phyloP scores from a whole-genome alignment of 768 basidiomycete genomes.

The Gloeophyllum trabeum region DNA sequence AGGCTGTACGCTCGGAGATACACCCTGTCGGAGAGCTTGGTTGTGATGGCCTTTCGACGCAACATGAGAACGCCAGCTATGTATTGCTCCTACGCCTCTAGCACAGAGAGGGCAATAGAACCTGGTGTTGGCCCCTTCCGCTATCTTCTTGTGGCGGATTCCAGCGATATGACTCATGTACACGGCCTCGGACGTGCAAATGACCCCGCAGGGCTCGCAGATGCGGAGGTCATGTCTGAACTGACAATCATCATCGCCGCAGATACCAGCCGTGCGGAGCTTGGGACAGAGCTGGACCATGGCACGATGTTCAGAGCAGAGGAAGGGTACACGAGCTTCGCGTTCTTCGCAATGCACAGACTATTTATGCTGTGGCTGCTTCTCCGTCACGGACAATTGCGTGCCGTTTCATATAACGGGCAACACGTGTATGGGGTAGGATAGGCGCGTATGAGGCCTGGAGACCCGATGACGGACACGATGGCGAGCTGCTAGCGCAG shows the following conservation, averaged over 20 bases:
- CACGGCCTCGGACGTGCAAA: slow-evolving; percentile 14
- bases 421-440: too few relatives aligned
- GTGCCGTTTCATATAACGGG: too few relatives aligned
- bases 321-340: too few relatives aligned
- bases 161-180: slow-evolving; percentile 20
- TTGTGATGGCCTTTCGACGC: slow-evolving; percentile 9
- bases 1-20: slow-evolving; percentile 19
- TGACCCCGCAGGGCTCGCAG: slow-evolving; percentile 27
- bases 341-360: too few relatives aligned
- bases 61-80: slow-evolving; percentile 17
- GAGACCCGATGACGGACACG: too few relatives aligned
- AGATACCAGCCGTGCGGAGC: too few relatives aligned
- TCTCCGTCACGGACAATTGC: too few relatives aligned
- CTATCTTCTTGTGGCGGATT: slow-evolving; percentile 18
- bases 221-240: slow-evolving; percentile 23
- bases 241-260: slow-evolving; percentile 19
- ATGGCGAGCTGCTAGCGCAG: too few relatives aligned
- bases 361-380: too few relatives aligned
- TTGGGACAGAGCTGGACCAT: too few relatives aligned
- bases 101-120: slow-evolving; percentile 22
- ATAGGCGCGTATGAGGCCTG: too few relatives aligned
- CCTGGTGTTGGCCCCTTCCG: slow-evolving; percentile 11
- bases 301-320: too few relatives aligned
- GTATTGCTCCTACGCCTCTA: slow-evolving; percentile 3
- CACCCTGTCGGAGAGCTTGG: slow-evolving; percentile 8